Evolutionary conservation across 257 asterid genomes (phyloP), one percentile per base, ranked within the genome.

Genomic region (Nicotiana undulata): DNA sequence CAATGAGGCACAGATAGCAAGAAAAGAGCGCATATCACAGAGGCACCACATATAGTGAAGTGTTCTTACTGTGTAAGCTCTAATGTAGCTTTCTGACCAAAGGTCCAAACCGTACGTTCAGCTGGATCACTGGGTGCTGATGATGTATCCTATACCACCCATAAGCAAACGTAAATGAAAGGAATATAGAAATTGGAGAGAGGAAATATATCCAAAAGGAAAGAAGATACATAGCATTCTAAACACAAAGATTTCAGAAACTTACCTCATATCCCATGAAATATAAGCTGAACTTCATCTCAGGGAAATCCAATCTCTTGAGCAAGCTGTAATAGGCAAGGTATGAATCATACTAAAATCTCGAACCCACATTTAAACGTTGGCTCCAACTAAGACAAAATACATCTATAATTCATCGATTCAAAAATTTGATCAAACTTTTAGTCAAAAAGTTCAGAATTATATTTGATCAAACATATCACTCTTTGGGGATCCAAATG

Each of bases 231-330:
- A 24, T 40, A 80, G 66, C 80, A 76, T 53, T 46, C 18, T 6
- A 15, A 49, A 29, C 68, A 34, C 46, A 52, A 46, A 15, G 13
- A 5, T 75, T 56, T 76, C 46, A 31, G 76, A 76, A n/a, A 65
- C 63, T 75, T 65, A 93, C 99, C 98, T 91, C 97, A 61, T 89
- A 92, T 76, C 98, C 98, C 90, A 96, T 40, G 86, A 96, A 92
- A 83, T 93, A 94, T 61, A 96, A 86, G 63, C 90, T 88, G 79
- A 92, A 93, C 88, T 96, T 92, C 90, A 92, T 34, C 81, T 91
- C 98, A 26, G 89, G 85, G 83, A 93, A 92, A 88, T 96, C 98
- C 89, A 96, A 83, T 86, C 97, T 90, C 83, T 96, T 96, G 65
- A 96, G 96, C 93, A 96, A 87, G 83, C 98, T 96, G 88, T 13